Percentiles rank a stretch among this genome's conserved stretches.
Evolutionary conservation across 1,284 basidiomycete genomes (phyloP).

Genomic region (Pseudozyma hubeiensis): DNA sequence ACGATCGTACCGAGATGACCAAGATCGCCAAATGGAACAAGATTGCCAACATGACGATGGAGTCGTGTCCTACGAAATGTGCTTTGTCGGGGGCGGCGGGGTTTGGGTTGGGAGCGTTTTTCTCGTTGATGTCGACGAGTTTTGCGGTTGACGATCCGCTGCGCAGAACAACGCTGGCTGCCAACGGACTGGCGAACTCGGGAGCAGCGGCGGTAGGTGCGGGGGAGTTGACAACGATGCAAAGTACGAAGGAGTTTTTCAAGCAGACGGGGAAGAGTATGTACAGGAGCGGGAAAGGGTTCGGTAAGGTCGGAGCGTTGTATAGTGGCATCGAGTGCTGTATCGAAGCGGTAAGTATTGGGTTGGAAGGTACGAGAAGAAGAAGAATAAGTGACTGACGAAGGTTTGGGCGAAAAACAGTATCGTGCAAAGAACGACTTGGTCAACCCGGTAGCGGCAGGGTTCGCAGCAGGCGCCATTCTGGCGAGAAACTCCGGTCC

Average conservation of each 20-base stretch:
- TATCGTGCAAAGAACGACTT: conserved; percentile 68
- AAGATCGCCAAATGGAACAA: conserved; percentile 82
- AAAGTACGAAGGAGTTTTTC: conserved; percentile 87
- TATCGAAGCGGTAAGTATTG: conserved; percentile 84
- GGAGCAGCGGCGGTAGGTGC: conserved; percentile 1
- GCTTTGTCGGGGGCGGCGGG: conserved; percentile 81
- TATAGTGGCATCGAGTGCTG: conserved; percentile 95
- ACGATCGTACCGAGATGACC: conserved; percentile 77
- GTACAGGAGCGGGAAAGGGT: conserved; percentile 89
- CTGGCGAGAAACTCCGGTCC: conserved; percentile 64
- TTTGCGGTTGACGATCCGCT: conserved; percentile 93
- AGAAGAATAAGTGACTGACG: not conserved
- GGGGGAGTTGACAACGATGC: conserved; percentile 66
- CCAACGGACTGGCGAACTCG: conserved; percentile 23
- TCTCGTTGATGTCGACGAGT: conserved; percentile 93
- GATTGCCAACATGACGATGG: conserved; percentile 78
- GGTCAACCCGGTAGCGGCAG: conserved; percentile 61
- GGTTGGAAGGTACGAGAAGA: not conserved
- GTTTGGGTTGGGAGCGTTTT: conserved; percentile 91
- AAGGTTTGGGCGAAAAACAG: conserved; percentile 19
- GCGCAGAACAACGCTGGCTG: conserved; percentile 52
- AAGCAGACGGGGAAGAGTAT: conserved; percentile 94
- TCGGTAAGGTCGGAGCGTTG: conserved; percentile 92
- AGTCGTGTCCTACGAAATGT: conserved; percentile 86
- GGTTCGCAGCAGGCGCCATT: conserved; percentile 62